Percentiles rank a stretch among this genome's conserved stretches.
These are phyloP conservation scores for Penicillium silybi DNA, from an alignment of 495 filamentous ascomycete species.

Conservation along the genomic window DNA sequence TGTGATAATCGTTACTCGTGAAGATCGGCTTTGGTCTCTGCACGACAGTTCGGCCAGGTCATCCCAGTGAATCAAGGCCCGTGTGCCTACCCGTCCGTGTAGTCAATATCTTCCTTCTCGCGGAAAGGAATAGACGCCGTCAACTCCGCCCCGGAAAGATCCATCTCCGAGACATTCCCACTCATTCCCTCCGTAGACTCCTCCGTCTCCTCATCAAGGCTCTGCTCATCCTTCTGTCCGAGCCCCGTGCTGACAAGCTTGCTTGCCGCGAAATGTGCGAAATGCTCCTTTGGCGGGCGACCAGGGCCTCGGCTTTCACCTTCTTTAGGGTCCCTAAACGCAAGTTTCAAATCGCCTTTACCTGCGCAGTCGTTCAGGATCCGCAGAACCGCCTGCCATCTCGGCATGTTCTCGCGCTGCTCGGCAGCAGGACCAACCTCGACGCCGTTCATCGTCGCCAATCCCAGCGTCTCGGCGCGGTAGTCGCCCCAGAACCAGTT, in stretches of 20 bases:
- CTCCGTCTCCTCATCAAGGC: neutral
- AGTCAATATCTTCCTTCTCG: neutral
- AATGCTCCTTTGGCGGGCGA: slow-evolving; percentile 23
- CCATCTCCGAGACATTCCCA: slow-evolving; percentile 4
- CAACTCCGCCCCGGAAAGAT: slow-evolving; percentile 3
- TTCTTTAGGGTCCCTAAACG: neutral
- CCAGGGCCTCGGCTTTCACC: slow-evolving; percentile 2
- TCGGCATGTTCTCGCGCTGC: slow-evolving; percentile 33
- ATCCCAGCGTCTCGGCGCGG: slow-evolving; percentile 49
- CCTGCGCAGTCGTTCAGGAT: slow-evolving; percentile 33
- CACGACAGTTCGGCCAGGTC: neutral
- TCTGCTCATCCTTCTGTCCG: slow-evolving; percentile 5
- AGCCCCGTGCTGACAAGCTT: slow-evolving; percentile 33
- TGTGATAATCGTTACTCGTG: neutral
- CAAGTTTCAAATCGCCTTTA: neutral
- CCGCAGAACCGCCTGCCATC: slow-evolving; percentile 43
- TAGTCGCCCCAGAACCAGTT: slow-evolving; percentile 56
- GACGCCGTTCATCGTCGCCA: slow-evolving; percentile 50
- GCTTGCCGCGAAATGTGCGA: slow-evolving; percentile 25
- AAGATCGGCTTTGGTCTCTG: neutral
- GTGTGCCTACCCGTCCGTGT: neutral
- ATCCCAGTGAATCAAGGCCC: neutral
- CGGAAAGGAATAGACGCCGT: slow-evolving; percentile 5
- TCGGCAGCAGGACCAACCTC: slow-evolving; percentile 42
- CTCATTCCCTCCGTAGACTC: neutral